Evolutionary conservation across 768 basidiomycete genomes (phyloP), one percentile per base, ranked within the genome.

Genomic region (Termitomyces sp.): DNA sequence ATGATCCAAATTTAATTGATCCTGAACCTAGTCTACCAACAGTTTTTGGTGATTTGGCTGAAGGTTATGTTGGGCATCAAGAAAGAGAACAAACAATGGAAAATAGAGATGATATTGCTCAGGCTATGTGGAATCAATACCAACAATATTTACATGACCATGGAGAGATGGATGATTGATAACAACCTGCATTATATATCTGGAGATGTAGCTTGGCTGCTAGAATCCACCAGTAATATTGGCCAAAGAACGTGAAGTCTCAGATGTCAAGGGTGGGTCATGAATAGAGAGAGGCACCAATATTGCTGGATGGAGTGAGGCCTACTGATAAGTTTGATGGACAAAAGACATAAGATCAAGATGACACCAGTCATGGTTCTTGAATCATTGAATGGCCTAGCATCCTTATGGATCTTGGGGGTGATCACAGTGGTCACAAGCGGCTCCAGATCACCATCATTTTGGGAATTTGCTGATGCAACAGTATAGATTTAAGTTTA

Each of bases 361-460:
- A 32, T 52, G 39, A 18, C 39, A 31, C 39, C 53, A 39, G 45
- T 40, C 54, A 18, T 51, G 49, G 41, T 50, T 50, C 49, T n/a
- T n/a, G n/a, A n/a, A n/a, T n/a, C n/a, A n/a, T 50, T 41, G 54
- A 56, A 56, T 23, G 49, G 49, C 48, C 41, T 50, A 10, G 54
- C 54, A 22, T 50, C 48, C 47, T 40, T 48, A 40, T 56, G 38
- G 27, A 50, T 56, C 38, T n/a, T n/a, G n/a, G n/a, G n/a, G n/a
- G n/a, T n/a, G n/a, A n/a, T n/a, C n/a, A n/a, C n/a, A n/a, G n/a
- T n/a, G n/a, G n/a, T n/a, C n/a, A n/a, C n/a, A n/a, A n/a, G n/a
- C n/a, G n/a, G n/a, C n/a, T n/a, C n/a, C n/a, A n/a, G n/a, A n/a
- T n/a, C n/a, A n/a, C n/a, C n/a, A n/a, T n/a, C n/a, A n/a, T n/a